A percentile compares a stretch with the other conserved stretches of the same genome.
phyloP scores from a whole-genome alignment of 139 green algal species.

The Coccomyxa sp. region DNA sequence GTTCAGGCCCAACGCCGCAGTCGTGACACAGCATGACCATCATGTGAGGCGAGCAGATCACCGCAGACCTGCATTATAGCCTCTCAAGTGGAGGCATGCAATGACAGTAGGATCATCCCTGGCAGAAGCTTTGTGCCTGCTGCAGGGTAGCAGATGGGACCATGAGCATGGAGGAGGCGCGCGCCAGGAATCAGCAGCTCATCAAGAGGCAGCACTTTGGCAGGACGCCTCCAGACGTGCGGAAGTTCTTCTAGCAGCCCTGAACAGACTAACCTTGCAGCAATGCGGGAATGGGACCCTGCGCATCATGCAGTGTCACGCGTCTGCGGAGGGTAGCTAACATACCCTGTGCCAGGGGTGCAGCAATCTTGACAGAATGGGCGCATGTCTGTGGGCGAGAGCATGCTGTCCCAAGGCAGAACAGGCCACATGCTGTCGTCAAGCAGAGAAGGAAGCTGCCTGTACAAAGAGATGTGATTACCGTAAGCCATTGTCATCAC shows the following conservation, averaged over 20 bases:
- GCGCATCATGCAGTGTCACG: no score
- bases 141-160: conserved; percentile 61
- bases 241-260: background rate
- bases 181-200: conserved; percentile 42
- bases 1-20: background rate
- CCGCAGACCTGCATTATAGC: background rate
- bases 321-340: no score
- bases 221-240: conserved; percentile 3
- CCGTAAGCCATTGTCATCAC: no score
- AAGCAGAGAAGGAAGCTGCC: no score
- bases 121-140: background rate
- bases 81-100: background rate
- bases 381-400: no score
- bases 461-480: no score
- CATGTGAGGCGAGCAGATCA: background rate
- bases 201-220: conserved; percentile 64
- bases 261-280: no score
- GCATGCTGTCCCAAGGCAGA: no score
- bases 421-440: no score
- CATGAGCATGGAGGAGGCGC: conserved; percentile 57
- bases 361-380: no score
- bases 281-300: no score
- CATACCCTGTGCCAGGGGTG: no score
- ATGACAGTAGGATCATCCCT: background rate
- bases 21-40: background rate